A percentile compares a stretch with the other conserved stretches of the same genome.
phyloP scores from a whole-genome alignment of 2,329 filamentous ascomycete species.

The Paraphaeosphaeria minitans region DNA sequence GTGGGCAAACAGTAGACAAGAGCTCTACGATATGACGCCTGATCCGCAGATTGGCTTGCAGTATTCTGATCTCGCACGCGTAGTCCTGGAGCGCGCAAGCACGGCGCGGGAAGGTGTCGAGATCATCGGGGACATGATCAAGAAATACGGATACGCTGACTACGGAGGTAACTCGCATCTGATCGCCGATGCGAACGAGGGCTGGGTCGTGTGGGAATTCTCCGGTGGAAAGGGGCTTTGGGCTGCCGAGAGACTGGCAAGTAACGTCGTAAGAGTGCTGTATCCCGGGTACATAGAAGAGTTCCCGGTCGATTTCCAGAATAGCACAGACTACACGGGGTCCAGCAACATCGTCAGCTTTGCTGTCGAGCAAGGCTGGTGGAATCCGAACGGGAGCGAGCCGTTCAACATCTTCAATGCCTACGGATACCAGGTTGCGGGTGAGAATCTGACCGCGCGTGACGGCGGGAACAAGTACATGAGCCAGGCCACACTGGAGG shows the following conservation, averaged over 20 bases:
- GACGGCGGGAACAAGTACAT: slow-evolving; percentile 47
- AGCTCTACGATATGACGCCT: slow-evolving; percentile 50
- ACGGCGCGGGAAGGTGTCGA: slow-evolving; percentile 51
- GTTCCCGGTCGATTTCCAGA: slow-evolving; percentile 39
- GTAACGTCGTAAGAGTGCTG: slow-evolving; percentile 38
- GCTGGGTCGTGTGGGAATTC: slow-evolving; percentile 45
- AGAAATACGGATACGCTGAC: slow-evolving; percentile 49
- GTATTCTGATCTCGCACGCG: slow-evolving; percentile 50
- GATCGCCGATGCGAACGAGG: slow-evolving; percentile 47
- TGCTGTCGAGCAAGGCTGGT: slow-evolving; percentile 44
- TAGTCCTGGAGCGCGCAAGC: slow-evolving; percentile 49
- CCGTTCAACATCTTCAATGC: slow-evolving; percentile 47
- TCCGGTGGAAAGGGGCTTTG: slow-evolving; percentile 42
- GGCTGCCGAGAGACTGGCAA: slow-evolving; percentile 42
- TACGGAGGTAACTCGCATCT: slow-evolving; percentile 53
- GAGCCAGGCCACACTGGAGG: slow-evolving; percentile 43
- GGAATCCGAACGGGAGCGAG: slow-evolving; percentile 35
- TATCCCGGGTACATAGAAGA: slow-evolving; percentile 47
- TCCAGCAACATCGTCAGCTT: slow-evolving; percentile 43
- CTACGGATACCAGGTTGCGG: slow-evolving; percentile 36
- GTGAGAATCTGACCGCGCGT: slow-evolving; percentile 32
- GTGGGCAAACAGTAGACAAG: slow-evolving; percentile 49
- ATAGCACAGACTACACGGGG: slow-evolving; percentile 39
- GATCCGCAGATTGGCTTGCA: slow-evolving; percentile 49
- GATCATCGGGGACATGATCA: slow-evolving; percentile 49